Percentiles rank a stretch among this genome's conserved stretches.
These are phyloP conservation scores for Trifolium fragiferum DNA, from an alignment of 306 rosid species.

Conservation along the genomic window DNA sequence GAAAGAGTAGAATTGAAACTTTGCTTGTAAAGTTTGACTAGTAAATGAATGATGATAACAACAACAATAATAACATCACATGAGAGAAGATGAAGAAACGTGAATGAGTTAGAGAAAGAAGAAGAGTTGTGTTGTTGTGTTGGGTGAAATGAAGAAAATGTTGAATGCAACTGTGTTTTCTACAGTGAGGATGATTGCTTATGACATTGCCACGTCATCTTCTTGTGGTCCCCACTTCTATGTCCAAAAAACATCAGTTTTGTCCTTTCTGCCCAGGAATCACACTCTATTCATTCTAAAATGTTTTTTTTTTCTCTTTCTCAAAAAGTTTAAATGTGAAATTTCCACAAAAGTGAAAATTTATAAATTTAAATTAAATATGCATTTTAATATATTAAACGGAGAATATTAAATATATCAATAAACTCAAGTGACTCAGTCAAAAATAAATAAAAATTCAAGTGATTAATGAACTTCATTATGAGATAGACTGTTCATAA, in stretches of 20 bases:
- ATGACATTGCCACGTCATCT: conserved; percentile 40
- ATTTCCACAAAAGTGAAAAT: too few species aligned
- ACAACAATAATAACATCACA: neutral
- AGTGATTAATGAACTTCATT: too few species aligned
- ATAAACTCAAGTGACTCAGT: too few species aligned
- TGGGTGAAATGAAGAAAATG: conserved; percentile 18
- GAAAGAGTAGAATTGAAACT: conserved; percentile 37
- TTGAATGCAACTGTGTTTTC: neutral
- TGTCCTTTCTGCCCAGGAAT: conserved; percentile 6
- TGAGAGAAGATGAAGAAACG: conserved; percentile 33
- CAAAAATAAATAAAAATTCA: too few species aligned
- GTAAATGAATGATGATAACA: neutral
- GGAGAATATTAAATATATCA: too few species aligned
- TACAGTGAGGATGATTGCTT: neutral
- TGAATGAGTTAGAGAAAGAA: neutral
- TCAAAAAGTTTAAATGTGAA: too few species aligned
- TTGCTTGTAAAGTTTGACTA: conserved; percentile 22
- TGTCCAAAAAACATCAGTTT: neutral
- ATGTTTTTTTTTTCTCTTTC: too few species aligned
- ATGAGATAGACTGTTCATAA: too few species aligned
- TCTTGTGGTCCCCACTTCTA: conserved; percentile 20
- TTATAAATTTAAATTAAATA: too few species aligned
- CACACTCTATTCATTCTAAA: neutral
- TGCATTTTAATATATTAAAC: too few species aligned
- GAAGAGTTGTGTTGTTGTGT: neutral